Conservation (phyloP, 148 eudicot genomes). For the Polygonum aviculare region DNA sequence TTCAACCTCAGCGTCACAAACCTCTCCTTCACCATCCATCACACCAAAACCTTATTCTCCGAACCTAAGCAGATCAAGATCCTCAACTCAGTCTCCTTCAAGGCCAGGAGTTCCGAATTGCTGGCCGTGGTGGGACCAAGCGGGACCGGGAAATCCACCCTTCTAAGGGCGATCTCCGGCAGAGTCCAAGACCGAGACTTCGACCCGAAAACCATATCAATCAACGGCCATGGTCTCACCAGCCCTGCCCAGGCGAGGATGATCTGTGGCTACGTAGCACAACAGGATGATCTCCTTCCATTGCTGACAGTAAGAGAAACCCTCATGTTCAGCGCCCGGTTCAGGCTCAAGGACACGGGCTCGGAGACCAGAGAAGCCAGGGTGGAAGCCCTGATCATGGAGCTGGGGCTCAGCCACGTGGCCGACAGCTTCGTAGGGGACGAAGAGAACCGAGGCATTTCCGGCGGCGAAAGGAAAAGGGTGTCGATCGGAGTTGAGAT, state of each 20-base stretch:
- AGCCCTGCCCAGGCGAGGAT: slow-evolving; percentile 52
- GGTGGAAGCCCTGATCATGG: slow-evolving; percentile 62
- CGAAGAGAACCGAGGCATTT: slow-evolving; percentile 78
- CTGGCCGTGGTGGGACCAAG: slow-evolving; percentile 90
- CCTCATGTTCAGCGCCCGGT: slow-evolving; percentile 71
- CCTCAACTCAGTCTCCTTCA: slow-evolving; percentile 67
- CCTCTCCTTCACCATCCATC: slow-evolving; percentile 66
- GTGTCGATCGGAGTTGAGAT: slow-evolving; percentile 88
- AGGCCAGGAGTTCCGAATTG: slow-evolving; percentile 51
- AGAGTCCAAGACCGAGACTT: slow-evolving; percentile 41
- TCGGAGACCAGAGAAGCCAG: slow-evolving; percentile 36
- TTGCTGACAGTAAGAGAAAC: slow-evolving; percentile 80
- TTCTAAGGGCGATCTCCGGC: slow-evolving; percentile 61
- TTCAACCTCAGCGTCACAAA: slow-evolving; percentile 42
- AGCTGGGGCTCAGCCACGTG: slow-evolving; percentile 76
- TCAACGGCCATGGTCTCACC: slow-evolving; percentile 35
- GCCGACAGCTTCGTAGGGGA: slow-evolving; percentile 72
- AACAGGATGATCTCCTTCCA: slow-evolving; percentile 83
- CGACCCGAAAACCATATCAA: slow-evolving; percentile 35
- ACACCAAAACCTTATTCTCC: slow-evolving; percentile 18
- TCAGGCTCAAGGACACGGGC: slow-evolving; percentile 45
- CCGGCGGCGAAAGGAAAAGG: slow-evolving; percentile 88
- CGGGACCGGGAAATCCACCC: slow-evolving; percentile 87
- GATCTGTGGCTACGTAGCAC: slow-evolving; percentile 82
- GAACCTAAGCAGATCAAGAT: slow-evolving; percentile 43